Conservation (phyloP, 768 basidiomycete species). For the Mrakia gelida region DNA sequence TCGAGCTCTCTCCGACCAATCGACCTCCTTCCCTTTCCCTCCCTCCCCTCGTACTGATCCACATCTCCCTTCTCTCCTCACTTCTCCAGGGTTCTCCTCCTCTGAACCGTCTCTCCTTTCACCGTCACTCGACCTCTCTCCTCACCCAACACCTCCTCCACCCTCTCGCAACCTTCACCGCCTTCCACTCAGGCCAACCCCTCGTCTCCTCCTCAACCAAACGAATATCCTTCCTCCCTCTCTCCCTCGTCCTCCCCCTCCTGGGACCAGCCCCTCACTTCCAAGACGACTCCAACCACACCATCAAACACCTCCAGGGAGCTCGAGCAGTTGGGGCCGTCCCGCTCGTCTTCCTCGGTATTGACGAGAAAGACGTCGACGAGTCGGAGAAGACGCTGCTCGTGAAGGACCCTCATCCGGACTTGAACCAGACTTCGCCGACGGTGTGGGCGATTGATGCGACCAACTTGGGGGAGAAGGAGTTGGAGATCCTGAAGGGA, state of each 20-base stretch:
- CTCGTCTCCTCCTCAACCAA: slow-evolving; percentile 49
- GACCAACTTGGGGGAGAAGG: not conserved
- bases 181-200: slow-evolving; percentile 70
- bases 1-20: not conserved
- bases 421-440: slow-evolving; percentile 13
- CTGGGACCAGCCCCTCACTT: slow-evolving; percentile 19
- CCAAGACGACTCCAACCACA: slow-evolving; percentile 5
- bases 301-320: slow-evolving; percentile 31
- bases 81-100: slow-evolving; percentile 37
- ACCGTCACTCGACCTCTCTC: slow-evolving; percentile 73
- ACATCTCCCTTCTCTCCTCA: not conserved
- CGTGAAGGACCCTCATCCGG: slow-evolving; percentile 24
- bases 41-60: not conserved
- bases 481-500: slow-evolving; percentile 4
- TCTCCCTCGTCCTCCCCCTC: slow-evolving; percentile 7
- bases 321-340: not conserved
- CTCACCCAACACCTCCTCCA: slow-evolving; percentile 64
- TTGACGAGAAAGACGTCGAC: slow-evolving; percentile 12
- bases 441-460: slow-evolving; percentile 29
- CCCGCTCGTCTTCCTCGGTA: slow-evolving; percentile 30
- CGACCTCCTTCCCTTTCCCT: not conserved
- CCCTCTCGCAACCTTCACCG: slow-evolving; percentile 65
- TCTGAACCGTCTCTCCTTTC: slow-evolving; percentile 49
- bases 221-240: slow-evolving; percentile 21
- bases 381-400: slow-evolving; percentile 17